Evolutionary conservation across 208 protist species (phyloP).

Genomic region (Trypanosoma avium): DNA sequence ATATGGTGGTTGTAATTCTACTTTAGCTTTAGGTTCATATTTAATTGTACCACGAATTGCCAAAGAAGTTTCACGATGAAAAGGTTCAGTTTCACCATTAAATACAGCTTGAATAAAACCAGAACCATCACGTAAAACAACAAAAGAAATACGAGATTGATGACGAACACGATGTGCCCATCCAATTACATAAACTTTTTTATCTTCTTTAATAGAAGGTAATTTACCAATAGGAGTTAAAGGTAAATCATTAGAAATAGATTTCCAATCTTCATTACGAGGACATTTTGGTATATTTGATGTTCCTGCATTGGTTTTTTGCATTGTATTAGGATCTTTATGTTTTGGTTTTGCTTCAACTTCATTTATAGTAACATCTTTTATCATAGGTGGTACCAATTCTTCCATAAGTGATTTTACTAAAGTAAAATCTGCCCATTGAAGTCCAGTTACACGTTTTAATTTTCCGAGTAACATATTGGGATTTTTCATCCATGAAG

Average conservation of each 20-base stretch:
- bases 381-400: slow-evolving; percentile 64
- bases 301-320: neutral
- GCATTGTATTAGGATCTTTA: neutral
- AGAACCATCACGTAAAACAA: slow-evolving; percentile 96
- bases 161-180: slow-evolving; percentile 96
- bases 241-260: slow-evolving; percentile 43
- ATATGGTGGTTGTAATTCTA: slow-evolving; percentile 72
- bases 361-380: slow-evolving; percentile 39
- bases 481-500: slow-evolving; percentile 78
- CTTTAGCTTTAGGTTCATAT: slow-evolving; percentile 80
- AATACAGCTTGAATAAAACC: slow-evolving; percentile 96
- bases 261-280: slow-evolving; percentile 47
- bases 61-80: slow-evolving; percentile 89
- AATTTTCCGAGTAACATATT: slow-evolving; percentile 86
- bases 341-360: slow-evolving; percentile 18
- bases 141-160: slow-evolving; percentile 95
- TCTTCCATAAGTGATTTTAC: slow-evolving; percentile 64
- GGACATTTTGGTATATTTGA: slow-evolving; percentile 32
- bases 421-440: slow-evolving; percentile 74
- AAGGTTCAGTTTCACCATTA: slow-evolving; percentile 61
- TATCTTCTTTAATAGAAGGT: slow-evolving; percentile 41
- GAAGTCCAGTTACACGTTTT: slow-evolving; percentile 60
- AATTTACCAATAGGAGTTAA: slow-evolving; percentile 55
- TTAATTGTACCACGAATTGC: slow-evolving; percentile 74
- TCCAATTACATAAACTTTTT: slow-evolving; percentile 85